These are phyloP conservation scores for Sporothrix sp. DNA, from an alignment of 2,329 filamentous ascomycete species.

Conservation along the genomic window DNA sequence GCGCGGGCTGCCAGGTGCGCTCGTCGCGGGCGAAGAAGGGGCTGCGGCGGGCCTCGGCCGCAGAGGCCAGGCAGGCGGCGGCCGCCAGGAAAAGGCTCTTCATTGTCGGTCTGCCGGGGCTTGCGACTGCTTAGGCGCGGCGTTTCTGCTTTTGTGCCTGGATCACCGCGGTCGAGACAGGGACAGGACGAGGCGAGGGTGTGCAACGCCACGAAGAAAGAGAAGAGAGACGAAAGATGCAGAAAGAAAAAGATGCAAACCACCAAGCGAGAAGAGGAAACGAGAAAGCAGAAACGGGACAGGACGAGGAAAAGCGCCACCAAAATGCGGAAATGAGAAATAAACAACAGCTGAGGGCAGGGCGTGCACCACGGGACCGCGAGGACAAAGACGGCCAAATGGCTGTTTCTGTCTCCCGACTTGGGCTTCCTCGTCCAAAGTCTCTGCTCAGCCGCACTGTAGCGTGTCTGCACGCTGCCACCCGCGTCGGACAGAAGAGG, in stretches of 20 bases:
- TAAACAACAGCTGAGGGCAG: no score
- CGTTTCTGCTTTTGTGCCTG: background rate
- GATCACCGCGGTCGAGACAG: no score
- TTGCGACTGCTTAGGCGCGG: background rate
- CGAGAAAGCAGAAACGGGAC: background rate
- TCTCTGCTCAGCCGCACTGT: no score
- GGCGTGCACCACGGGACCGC: no score
- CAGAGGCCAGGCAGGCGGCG: background rate
- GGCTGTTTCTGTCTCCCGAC: no score
- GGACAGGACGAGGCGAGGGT: no score
- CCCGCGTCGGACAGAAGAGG: no score
- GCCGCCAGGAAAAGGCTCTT: background rate
- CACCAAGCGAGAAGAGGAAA: background rate
- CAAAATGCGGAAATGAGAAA: no score
- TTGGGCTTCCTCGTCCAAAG: no score
- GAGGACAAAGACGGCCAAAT: no score
- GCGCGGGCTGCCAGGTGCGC: conserved; percentile 20
- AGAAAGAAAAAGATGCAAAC: background rate
- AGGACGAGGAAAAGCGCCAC: background rate
- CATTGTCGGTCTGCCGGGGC: background rate
- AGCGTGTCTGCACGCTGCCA: no score
- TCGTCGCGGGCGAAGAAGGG: conserved; percentile 10
- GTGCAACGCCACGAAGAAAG: background rate
- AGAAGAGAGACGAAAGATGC: background rate
- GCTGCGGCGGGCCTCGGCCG: conserved; percentile 2